Base-by-base conservation (phyloP, 2,329 filamentous ascomycete species). In the Calcarisporium arbuscula region DNA sequence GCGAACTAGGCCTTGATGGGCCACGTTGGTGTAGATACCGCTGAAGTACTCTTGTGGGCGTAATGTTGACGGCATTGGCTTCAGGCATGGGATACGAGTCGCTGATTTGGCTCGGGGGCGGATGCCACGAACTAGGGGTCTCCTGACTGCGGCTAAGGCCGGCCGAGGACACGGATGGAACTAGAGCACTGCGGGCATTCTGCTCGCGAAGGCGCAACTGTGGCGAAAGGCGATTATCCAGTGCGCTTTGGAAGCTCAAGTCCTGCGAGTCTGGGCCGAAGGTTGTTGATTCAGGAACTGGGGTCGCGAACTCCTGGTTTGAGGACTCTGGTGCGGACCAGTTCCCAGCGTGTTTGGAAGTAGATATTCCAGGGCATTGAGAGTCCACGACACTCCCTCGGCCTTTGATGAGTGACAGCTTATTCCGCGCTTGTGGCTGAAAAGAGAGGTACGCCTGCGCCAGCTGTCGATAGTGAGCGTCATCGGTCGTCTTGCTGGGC, bases 361-460 rank as follows among this genome's bases (percentile, higher is more conserved):
- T n/a, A n/a, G n/a, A n/a, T n/a, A n/a, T n/a, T n/a, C n/a, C n/a
- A n/a, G n/a, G n/a, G n/a, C n/a, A n/a, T n/a, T n/a, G n/a, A n/a
- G n/a, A n/a, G n/a, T n/a, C n/a, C n/a, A n/a, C n/a, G n/a, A n/a
- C n/a, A n/a, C n/a, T n/a, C n/a, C n/a, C n/a, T n/a, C n/a, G n/a
- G n/a, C n/a, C n/a, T n/a, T n/a, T n/a, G n/a, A n/a, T n/a, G n/a
- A n/a, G n/a, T n/a, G n/a, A n/a, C n/a, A n/a, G n/a, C n/a, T n/a
- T 8, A 15, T 23, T 15, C 12, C 16, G 38, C 8, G 11, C 11
- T 5, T 28, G 30, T 6, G 65, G 58, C 25, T 59, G 43, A 37
- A 74, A 78, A 26, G 61, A 50, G n/a, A 72, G 52, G 42, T 77
- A 77, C 3, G 69, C 66, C 16, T 58, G 47, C 5, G 71, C 70